A percentile compares a stretch with the other conserved stretches of the same genome.
Conservation (phyloP, 2,329 filamentous ascomycete genomes). For the Verticillium longisporum region DNA sequence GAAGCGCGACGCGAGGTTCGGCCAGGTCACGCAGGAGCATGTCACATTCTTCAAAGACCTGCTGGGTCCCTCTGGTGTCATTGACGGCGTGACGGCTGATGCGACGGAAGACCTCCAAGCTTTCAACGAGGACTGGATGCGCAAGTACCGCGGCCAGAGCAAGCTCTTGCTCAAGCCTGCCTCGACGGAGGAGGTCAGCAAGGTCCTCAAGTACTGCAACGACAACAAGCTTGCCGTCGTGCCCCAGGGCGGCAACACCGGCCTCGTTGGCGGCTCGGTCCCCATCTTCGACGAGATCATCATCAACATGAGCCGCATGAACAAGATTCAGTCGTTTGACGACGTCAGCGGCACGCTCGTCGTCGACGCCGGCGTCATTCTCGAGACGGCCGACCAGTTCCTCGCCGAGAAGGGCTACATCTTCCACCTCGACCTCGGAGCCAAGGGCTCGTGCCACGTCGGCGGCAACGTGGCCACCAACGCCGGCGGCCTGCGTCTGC, state of each 20-base stretch:
- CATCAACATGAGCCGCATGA: slow-evolving; percentile 85
- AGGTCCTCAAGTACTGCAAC: slow-evolving; percentile 92
- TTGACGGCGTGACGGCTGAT: slow-evolving; percentile 75
- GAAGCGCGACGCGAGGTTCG: slow-evolving; percentile 71
- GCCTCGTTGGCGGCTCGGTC: slow-evolving; percentile 88
- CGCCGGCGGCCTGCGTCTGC: slow-evolving; percentile 80
- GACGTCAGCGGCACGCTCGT: slow-evolving; percentile 87
- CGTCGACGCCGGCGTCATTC: slow-evolving; percentile 82
- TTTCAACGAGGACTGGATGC: slow-evolving; percentile 98
- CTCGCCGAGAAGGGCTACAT: slow-evolving; percentile 78
- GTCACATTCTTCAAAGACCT: slow-evolving; percentile 75
- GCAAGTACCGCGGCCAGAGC: slow-evolving; percentile 90
- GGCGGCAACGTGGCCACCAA: slow-evolving; percentile 96
- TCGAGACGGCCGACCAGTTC: slow-evolving; percentile 83
- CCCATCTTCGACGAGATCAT: slow-evolving; percentile 99
- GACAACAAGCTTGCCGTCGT: slow-evolving; percentile 87
- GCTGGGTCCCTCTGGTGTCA: slow-evolving; percentile 74
- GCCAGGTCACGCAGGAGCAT: slow-evolving; percentile 67
- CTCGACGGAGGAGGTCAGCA: slow-evolving; percentile 81
- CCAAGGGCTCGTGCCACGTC: slow-evolving; percentile 94
- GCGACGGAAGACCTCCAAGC: slow-evolving; percentile 73
- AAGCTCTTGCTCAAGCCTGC: slow-evolving; percentile 80
- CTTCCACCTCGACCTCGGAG: slow-evolving; percentile 94
- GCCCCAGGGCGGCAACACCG: slow-evolving; percentile 94
- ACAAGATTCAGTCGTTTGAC: slow-evolving; percentile 85